These are phyloP conservation scores for Dittrichia graveolens DNA, from an alignment of 129 eudicot species.

Conservation along the genomic window DNA sequence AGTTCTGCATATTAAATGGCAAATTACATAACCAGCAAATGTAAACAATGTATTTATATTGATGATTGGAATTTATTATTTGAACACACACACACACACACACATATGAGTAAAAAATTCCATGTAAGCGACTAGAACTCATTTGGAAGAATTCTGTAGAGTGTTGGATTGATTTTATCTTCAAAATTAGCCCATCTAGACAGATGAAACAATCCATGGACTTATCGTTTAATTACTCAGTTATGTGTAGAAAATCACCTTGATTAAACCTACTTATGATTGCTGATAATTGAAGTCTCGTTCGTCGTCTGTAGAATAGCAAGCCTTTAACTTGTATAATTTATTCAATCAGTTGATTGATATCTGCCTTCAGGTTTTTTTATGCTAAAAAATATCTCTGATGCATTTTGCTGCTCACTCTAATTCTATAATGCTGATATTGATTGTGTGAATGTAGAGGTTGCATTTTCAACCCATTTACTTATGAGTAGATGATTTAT, in stretches of 20 bases:
- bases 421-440: background rate
- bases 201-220: slow-evolving; percentile 10
- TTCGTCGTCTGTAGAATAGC: slow-evolving; percentile 9
- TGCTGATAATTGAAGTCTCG: background rate
- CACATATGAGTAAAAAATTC: too few species aligned
- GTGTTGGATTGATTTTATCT: slow-evolving; percentile 12
- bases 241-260: slow-evolving; percentile 20
- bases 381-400: background rate
- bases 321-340: background rate
- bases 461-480: background rate
- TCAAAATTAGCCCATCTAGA: slow-evolving; percentile 1
- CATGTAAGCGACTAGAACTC: slow-evolving; percentile 6
- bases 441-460: background rate
- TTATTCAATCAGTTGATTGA: background rate
- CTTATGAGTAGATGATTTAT: background rate
- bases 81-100: too few species aligned
- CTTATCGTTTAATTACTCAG: background rate
- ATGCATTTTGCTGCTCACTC: background rate
- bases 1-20: background rate
- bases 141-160: slow-evolving; percentile 1
- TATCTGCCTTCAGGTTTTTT: slow-evolving; percentile 2
- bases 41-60: background rate
- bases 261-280: background rate
- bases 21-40: slow-evolving; percentile 17
- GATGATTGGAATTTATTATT: background rate